Conservation (phyloP, 768 basidiomycete genomes). For the Boletus eberwhitei region DNA sequence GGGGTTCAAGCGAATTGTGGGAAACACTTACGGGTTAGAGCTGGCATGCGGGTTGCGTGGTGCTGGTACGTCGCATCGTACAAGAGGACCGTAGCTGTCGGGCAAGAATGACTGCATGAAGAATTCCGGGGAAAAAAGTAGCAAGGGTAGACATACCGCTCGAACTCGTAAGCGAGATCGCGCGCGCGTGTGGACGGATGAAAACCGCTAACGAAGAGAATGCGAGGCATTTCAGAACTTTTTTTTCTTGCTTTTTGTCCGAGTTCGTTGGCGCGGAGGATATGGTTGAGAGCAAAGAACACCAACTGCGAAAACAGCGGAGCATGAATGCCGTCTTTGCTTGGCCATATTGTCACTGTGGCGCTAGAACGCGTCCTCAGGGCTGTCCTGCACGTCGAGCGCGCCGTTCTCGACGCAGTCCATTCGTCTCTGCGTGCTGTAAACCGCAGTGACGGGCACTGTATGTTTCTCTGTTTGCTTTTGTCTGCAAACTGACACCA, state of each 20-base stretch:
- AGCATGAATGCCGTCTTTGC: conserved; percentile 28
- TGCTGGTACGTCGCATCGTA: conserved; percentile 88
- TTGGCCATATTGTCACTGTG: conserved; percentile 37
- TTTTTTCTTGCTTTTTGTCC: conserved; percentile 3
- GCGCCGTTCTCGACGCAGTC: neutral
- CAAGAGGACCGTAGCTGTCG: conserved; percentile 70
- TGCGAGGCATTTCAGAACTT: conserved; percentile 59
- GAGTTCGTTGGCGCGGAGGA: conserved; percentile 5
- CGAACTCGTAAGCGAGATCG: conserved; percentile 84
- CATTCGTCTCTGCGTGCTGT: neutral
- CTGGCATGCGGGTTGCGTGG: conserved; percentile 73
- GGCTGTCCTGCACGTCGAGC: too few relatives aligned
- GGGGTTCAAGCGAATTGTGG: conserved; percentile 25
- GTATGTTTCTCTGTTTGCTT: neutral
- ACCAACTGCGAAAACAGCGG: conserved; percentile 23
- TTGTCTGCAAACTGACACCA: conserved; percentile 2
- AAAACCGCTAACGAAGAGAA: conserved; percentile 85
- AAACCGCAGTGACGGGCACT: neutral
- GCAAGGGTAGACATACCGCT: conserved; percentile 50
- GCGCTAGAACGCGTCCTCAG: conserved; percentile 18
- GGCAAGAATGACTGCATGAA: conserved; percentile 2
- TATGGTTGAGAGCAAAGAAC: conserved; percentile 26
- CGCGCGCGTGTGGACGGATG: conserved; percentile 78
- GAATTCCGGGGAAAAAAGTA: neutral
- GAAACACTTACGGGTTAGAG: conserved; percentile 75